Conservation (phyloP, 768 basidiomycete genomes). For the Pleurotus citrinopileatus region DNA sequence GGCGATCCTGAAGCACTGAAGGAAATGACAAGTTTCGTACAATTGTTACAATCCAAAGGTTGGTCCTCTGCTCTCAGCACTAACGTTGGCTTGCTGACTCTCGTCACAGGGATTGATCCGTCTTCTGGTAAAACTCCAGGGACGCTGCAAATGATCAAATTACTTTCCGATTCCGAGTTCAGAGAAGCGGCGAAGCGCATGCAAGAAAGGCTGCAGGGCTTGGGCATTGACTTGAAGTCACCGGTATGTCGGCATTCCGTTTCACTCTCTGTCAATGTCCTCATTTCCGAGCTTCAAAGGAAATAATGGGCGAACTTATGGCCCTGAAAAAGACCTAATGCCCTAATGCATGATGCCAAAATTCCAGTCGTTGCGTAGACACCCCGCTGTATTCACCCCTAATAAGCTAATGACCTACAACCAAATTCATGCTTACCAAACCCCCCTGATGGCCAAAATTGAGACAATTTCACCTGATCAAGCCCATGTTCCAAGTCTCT, state of each 20-base stretch:
- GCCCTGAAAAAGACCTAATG: slow-evolving; percentile 1
- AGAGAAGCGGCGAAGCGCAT: slow-evolving; percentile 43
- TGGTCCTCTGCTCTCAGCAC: slow-evolving; percentile 7
- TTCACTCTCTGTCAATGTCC: background rate
- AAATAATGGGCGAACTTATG: slow-evolving; percentile 4
- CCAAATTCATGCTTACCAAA: too few species aligned
- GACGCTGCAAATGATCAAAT: slow-evolving; percentile 49
- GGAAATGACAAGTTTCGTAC: slow-evolving; percentile 43
- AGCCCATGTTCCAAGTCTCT: too few species aligned
- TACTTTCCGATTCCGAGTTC: slow-evolving; percentile 53
- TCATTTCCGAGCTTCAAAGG: background rate
- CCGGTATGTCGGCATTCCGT: slow-evolving; percentile 36
- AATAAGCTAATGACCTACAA: too few species aligned
- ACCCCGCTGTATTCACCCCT: too few species aligned
- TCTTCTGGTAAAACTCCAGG: slow-evolving; percentile 42
- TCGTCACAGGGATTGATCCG: slow-evolving; percentile 44
- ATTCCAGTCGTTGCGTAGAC: too few species aligned
- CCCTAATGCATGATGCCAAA: too few species aligned
- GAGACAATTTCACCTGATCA: too few species aligned
- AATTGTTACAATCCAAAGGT: slow-evolving; percentile 50
- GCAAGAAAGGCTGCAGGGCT: slow-evolving; percentile 49
- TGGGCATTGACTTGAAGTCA: slow-evolving; percentile 56
- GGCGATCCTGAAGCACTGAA: slow-evolving; percentile 47
- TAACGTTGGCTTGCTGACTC: background rate
- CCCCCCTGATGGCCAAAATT: too few species aligned